Evolutionary conservation across 2,329 filamentous ascomycete species (phyloP), one percentile per base, ranked within the genome.

Genomic region (Talaromyces sp.): DNA sequence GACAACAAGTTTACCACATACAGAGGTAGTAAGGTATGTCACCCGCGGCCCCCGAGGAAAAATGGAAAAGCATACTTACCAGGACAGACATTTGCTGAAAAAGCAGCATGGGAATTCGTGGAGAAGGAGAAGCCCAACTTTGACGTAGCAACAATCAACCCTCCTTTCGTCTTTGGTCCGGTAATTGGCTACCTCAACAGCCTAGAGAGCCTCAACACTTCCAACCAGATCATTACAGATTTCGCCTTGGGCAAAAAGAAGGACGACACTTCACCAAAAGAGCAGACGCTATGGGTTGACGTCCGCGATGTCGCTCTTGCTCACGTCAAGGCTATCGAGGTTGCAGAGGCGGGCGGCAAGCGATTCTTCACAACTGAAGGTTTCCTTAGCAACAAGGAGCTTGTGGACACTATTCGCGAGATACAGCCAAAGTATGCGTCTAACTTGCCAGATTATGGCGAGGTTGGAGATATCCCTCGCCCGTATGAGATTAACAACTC

Each of bases 171-270:
- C 0, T 84, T 89, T 47, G 88, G 89, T 0, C 88, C 89, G 0
- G 77, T 89, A 8, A 84, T 87, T 59, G 84, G 89, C 69, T 87
- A 87, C 68, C 81, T 92, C 2, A 84, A 87, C 67, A 83, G 80
- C 25, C 80, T 90, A 0, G 84, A 86, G n/a, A 79, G 79, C 1
- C 79, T 93, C 67, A 93, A 93, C 78, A 90, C 89, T 1, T 91
- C 89, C 15, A 93, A 92, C 74, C 83, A 87, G 69, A 85, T 88
- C 22, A 83, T 92, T 62, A 80, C 85, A 9, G 83, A 89, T 67
- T 77, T 90, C 61, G 82, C 89, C n/a, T 83, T 82, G 7, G 90
- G 90, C 19, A 84, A 85, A 66, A 84, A 80, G 73, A 87, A 86
- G 68, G 78, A 84, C 1, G 80, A 82, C 31, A 82, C 90, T 10